Conservation (phyloP, 2,329 filamentous ascomycete species). For the Xylariaceae sp. region DNA sequence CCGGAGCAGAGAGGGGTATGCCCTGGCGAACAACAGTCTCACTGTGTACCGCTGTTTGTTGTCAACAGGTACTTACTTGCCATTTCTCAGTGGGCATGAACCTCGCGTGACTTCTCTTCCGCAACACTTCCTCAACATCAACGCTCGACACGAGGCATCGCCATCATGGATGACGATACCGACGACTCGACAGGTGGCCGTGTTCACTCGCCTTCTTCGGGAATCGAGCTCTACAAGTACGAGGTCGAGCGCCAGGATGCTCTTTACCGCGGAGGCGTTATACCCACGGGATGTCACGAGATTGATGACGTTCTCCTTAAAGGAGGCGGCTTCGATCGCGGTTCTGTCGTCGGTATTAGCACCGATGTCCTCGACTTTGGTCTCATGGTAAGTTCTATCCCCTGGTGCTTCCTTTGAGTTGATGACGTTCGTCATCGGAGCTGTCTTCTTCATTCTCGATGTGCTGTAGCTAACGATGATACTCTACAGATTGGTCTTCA, state of each 20-base stretch:
- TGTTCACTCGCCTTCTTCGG: constrained; percentile 29
- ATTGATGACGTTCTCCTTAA: constrained; percentile 45
- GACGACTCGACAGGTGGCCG: too few relatives aligned
- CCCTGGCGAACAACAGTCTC: too few relatives aligned
- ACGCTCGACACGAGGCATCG: too few relatives aligned
- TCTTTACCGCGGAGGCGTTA: constrained; percentile 29
- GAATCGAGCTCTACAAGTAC: constrained; percentile 41
- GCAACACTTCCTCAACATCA: too few relatives aligned
- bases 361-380: constrained; percentile 47
- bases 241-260: constrained; percentile 36
- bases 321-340: constrained; percentile 44
- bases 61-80: too few relatives aligned
- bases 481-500: constrained; percentile 41
- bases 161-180: not conserved
- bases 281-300: constrained; percentile 42
- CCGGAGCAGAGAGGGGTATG: too few relatives aligned
- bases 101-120: too few relatives aligned
- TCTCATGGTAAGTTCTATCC: constrained; percentile 37
- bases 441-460: not conserved
- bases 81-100: too few relatives aligned
- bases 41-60: too few relatives aligned
- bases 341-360: constrained; percentile 49
- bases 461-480: not conserved
- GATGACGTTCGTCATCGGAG: too few relatives aligned
- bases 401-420: not conserved